Base-by-base conservation (phyloP, 2,329 filamentous ascomycete species). In the Aspergillus pseudoviridinutans region DNA sequence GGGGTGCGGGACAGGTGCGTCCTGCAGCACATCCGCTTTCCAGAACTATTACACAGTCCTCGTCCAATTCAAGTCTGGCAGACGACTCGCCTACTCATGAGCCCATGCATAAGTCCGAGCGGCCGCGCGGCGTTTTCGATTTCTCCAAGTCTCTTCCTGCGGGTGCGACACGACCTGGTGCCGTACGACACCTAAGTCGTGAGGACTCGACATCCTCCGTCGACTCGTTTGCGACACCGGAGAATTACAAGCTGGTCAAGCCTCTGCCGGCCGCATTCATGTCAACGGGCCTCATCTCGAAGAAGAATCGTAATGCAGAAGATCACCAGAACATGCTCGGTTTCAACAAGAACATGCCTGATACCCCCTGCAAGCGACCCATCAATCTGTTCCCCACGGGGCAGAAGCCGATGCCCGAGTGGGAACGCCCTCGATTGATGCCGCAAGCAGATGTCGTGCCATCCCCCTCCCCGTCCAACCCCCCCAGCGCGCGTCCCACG, bases 321-420 rank as follows among this genome's bases (percentile, higher is more conserved):
- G 84, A 91, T 53, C 83, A 73, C 62, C 76, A 79, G 68, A 75
- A 78, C 63, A 75, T 73, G 54, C 74, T 78, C 41, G 79, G 78
- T 25, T 77, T 77, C 28, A 82, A 82, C 74, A 86, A 88, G 69
- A 82, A 84, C 29, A 92, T 96, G 81, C 93, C 94, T 0, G 94
- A 97, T 70, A 99, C 94, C 1, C 94, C 94, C 1, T 97, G 94
- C 76, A 99, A 97, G 79, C 92, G 94, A 70, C 87, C 89, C 54
- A 79, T 82, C 4, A 87, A 85, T 64, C 78, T 88, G 57, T 85
- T 92, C 76, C 81, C 89, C 66, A 85, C 89, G 53, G 84, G 86
- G 12, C 71, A 77, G 51, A 78, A 81, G 49, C 75, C 77, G 38
- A 76, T 82, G 24, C 80, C 81, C 12, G 86, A 85, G 53, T 87